phyloP scores from a whole-genome alignment of 345 rosid species.

The Anacardium occidentale region DNA sequence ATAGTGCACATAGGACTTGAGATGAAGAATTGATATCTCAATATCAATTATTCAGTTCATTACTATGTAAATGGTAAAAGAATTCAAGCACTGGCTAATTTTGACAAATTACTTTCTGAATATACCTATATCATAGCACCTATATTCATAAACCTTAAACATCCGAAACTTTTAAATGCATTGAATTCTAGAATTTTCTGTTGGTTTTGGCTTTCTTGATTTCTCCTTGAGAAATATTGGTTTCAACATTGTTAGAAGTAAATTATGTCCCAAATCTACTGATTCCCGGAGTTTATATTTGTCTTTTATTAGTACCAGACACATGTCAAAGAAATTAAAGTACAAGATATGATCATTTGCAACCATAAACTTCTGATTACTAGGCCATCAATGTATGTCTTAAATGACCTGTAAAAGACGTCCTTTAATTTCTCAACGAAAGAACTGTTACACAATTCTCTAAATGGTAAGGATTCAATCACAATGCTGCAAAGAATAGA shows the following conservation, averaged over 20 bases:
- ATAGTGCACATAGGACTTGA: not conserved
- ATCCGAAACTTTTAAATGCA: not conserved
- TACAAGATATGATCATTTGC: not conserved
- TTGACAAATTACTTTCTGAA: not conserved
- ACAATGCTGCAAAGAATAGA: not conserved
- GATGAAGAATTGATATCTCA: constrained; percentile 8
- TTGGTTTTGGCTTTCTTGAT: too few relatives aligned
- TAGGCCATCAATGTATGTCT: not conserved
- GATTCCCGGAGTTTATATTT: too few relatives aligned
- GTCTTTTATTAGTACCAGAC: not conserved
- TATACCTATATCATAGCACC: not conserved
- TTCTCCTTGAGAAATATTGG: too few relatives aligned
- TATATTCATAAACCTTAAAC: not conserved
- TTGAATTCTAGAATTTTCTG: not conserved
- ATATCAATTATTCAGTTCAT: not conserved
- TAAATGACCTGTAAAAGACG: not conserved
- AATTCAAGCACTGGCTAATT: constrained; percentile 5
- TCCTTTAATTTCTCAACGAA: not conserved
- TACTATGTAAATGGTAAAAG: not conserved
- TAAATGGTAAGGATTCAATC: not conserved
- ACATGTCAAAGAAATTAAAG: too few relatives aligned
- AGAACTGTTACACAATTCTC: not conserved
- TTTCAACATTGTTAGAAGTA: too few relatives aligned
- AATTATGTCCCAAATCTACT: too few relatives aligned
- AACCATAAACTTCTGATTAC: not conserved